Evolutionary conservation across 306 rosid genomes (phyloP).

Genomic region (Prunus dulcis): DNA sequence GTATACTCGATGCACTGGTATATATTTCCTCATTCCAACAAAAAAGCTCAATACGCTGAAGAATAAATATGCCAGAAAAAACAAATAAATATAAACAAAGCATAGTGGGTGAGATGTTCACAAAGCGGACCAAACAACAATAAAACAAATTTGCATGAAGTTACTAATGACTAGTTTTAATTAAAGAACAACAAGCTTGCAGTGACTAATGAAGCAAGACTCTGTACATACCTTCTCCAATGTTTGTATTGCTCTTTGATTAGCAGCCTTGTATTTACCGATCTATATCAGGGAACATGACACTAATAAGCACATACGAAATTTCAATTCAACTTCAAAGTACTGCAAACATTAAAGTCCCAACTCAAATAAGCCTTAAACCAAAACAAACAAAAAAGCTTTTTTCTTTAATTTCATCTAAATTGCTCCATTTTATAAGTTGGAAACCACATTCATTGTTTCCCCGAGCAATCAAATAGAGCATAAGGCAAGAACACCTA

Average conservation of each 20-base stretch:
- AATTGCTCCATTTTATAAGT: neutral
- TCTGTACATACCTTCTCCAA: slow-evolving; percentile 61
- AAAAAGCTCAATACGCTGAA: neutral
- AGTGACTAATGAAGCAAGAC: too few relatives aligned
- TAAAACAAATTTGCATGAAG: neutral
- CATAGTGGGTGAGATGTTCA: neutral
- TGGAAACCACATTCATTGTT: neutral
- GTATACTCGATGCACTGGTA: neutral
- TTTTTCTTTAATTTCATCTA: neutral
- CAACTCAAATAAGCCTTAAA: neutral
- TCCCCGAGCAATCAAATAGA: neutral
- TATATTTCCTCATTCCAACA: neutral
- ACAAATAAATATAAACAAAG: neutral
- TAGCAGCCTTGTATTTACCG: slow-evolving; percentile 64
- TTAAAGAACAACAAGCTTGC: neutral
- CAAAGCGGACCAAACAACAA: neutral
- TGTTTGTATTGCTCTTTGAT: slow-evolving; percentile 58
- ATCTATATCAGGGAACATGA: slow-evolving; percentile 32
- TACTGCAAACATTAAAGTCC: neutral
- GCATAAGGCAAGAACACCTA: neutral
- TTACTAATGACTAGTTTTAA: neutral
- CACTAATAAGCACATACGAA: neutral
- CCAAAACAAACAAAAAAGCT: neutral
- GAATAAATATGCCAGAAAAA: neutral
- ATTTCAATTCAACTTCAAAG: neutral